Base-by-base conservation (phyloP, 345 rosid genomes). In the Linum lewisii region DNA sequence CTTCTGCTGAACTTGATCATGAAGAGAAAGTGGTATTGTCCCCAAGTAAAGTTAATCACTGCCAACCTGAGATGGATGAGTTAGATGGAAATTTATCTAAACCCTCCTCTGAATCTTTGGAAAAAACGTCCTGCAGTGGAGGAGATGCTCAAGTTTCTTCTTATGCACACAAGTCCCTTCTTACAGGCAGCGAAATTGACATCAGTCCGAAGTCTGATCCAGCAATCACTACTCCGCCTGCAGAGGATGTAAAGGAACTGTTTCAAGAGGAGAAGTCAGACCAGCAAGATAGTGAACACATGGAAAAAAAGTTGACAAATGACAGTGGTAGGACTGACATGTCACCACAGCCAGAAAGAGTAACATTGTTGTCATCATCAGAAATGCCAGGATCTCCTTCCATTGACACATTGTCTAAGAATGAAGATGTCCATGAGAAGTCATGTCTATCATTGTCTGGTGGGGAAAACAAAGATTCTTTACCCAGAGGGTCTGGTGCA, bases 51-150 rank as follows among this genome's bases (percentile, higher is more conserved):
- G 54, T 36, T 50, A 23, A 63, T 24, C 61, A 54, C 26, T 54
- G 66, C 65, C 54, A 63, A 63, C n/a, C n/a, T n/a, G n/a, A n/a
- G n/a, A n/a, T n/a, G n/a, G n/a, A n/a, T n/a, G n/a, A n/a, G n/a
- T n/a, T n/a, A n/a, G n/a, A n/a, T n/a, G n/a, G n/a, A n/a, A n/a
- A n/a, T n/a, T n/a, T n/a, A n/a, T n/a, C n/a, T n/a, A n/a, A n/a
- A n/a, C n/a, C n/a, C n/a, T n/a, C n/a, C n/a, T 65, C 62, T 67
- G 76, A 72, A 68, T 64, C 21, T 66, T 64, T 25, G 62, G 53
- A 47, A 62, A 66, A 66, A 55, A 32, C 62, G 67, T 26, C 62
- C 56, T 44, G 51, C 62, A 10, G 54, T 37, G 68, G 63, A 25
- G 64, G 51, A 59, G 61, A 59, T 63, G 59, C 76, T 63, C 60